These are phyloP conservation scores for Leersia perrieri DNA, from an alignment of 176 grass and related monocot species.

Conservation along the genomic window DNA sequence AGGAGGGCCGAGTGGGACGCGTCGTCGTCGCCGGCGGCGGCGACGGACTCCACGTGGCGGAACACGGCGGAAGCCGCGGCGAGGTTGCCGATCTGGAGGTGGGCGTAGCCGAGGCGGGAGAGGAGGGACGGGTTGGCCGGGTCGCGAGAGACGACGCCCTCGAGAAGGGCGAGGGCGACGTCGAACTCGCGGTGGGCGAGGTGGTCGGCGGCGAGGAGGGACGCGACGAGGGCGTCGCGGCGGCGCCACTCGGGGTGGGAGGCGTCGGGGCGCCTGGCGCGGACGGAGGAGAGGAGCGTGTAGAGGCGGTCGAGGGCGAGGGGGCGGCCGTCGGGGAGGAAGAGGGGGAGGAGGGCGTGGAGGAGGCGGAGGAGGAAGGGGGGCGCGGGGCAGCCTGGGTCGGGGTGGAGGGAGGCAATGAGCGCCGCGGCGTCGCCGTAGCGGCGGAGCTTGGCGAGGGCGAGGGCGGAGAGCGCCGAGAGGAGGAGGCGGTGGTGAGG, in stretches of 20 bases:
- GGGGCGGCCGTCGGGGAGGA: slow-evolving; percentile 57
- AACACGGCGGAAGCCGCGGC: slow-evolving; percentile 53
- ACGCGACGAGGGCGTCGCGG: slow-evolving; percentile 50
- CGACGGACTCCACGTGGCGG: slow-evolving; percentile 57
- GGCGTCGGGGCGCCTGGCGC: slow-evolving; percentile 43
- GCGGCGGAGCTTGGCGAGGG: slow-evolving; percentile 84
- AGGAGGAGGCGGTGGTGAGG: slow-evolving; percentile 75
- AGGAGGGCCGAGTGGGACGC: slow-evolving; percentile 58
- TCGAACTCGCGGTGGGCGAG: slow-evolving; percentile 90
- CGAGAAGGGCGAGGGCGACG: slow-evolving; percentile 64
- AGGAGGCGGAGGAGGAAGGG: slow-evolving; percentile 81
- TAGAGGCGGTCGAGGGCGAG: slow-evolving; percentile 86
- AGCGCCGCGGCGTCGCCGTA: slow-evolving; percentile 63
- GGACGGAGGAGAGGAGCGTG: slow-evolving; percentile 74
- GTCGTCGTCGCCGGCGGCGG: slow-evolving; percentile 23
- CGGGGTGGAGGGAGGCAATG: slow-evolving; percentile 61
- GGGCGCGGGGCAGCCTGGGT: slow-evolving; percentile 54
- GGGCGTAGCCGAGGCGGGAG: slow-evolving; percentile 75
- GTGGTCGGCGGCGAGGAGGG: slow-evolving; percentile 75
- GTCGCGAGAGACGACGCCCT: slow-evolving; percentile 43
- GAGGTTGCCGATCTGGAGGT: slow-evolving; percentile 92
- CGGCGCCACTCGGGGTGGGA: slow-evolving; percentile 51
- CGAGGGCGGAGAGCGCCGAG: slow-evolving; percentile 67
- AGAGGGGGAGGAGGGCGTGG: slow-evolving; percentile 69
- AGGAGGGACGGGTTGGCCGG: slow-evolving; percentile 61